Evolutionary conservation across 331 rosid species (phyloP).

Genomic region (Quercus phellos): DNA sequence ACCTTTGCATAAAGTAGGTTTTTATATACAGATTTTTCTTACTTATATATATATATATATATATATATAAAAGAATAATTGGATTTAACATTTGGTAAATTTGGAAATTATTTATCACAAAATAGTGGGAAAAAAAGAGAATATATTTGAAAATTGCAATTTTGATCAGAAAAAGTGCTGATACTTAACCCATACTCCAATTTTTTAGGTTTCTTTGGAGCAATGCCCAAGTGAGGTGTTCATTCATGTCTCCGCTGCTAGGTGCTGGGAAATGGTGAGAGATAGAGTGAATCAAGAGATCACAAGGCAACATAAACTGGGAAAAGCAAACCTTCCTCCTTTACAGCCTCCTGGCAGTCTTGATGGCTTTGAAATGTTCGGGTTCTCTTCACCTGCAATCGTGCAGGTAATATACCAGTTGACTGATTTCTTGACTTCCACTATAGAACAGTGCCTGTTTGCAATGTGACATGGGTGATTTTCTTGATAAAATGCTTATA

Average conservation of each 20-base stretch:
- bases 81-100: neutral
- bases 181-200: neutral
- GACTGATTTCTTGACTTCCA: neutral
- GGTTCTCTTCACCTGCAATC: conserved; percentile 91
- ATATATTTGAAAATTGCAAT: neutral
- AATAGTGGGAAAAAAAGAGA: neutral
- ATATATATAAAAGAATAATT: no score
- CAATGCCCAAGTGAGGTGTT: conserved; percentile 68
- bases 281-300: conserved; percentile 94
- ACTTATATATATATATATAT: no score
- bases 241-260: conserved; percentile 61
- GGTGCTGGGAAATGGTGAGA: conserved; percentile 96
- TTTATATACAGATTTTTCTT: no score
- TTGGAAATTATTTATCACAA: neutral
- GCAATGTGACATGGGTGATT: neutral
- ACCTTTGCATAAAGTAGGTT: no score
- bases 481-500: neutral
- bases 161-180: neutral
- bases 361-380: conserved; percentile 98
- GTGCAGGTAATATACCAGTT: conserved; percentile 71
- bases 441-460: neutral
- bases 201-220: conserved; percentile 74
- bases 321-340: conserved; percentile 80
- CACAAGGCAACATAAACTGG: conserved; percentile 75
- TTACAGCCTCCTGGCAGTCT: conserved; percentile 97